phyloP scores from a whole-genome alignment of 257 asterid species.

The Verbascum thapsus region DNA sequence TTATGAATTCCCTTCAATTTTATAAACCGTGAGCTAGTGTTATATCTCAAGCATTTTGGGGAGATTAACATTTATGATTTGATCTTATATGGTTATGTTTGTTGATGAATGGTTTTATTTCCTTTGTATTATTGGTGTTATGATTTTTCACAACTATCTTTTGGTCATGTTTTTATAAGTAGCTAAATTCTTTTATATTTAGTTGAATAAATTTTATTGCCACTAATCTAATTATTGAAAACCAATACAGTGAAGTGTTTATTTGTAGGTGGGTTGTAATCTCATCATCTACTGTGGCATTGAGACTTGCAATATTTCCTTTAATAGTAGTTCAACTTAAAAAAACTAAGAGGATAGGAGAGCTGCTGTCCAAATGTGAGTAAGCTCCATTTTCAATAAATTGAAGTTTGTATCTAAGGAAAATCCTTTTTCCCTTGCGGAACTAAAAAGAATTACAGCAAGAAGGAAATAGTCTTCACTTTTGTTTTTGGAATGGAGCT shows the following conservation, averaged over 20 bases:
- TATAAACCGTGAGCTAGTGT: not conserved
- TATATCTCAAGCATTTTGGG: not conserved
- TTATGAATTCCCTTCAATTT: not conserved
- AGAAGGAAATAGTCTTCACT: not conserved
- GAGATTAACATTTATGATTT: not conserved
- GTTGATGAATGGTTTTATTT: not conserved
- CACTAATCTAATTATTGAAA: conserved; percentile 4
- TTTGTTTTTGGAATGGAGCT: not conserved
- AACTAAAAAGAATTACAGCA: not conserved
- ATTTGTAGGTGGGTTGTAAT: conserved; percentile 84
- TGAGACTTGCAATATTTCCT: conserved; percentile 72
- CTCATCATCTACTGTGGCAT: conserved; percentile 66
- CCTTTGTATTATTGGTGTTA: not conserved
- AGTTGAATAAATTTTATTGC: not conserved
- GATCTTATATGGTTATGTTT: not conserved
- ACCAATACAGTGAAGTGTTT: conserved; percentile 22
- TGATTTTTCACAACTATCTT: not conserved
- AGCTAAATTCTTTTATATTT: not conserved
- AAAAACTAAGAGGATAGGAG: conserved; percentile 66
- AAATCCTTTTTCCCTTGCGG: conserved; percentile 10
- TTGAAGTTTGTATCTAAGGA: conserved; percentile 4
- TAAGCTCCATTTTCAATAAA: conserved; percentile 15
- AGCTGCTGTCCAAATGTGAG: conserved; percentile 76
- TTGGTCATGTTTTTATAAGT: not conserved
- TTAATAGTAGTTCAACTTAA: conserved; percentile 65